Conservation (phyloP, 2,329 filamentous ascomycete genomes). For the Botrytis medusae region DNA sequence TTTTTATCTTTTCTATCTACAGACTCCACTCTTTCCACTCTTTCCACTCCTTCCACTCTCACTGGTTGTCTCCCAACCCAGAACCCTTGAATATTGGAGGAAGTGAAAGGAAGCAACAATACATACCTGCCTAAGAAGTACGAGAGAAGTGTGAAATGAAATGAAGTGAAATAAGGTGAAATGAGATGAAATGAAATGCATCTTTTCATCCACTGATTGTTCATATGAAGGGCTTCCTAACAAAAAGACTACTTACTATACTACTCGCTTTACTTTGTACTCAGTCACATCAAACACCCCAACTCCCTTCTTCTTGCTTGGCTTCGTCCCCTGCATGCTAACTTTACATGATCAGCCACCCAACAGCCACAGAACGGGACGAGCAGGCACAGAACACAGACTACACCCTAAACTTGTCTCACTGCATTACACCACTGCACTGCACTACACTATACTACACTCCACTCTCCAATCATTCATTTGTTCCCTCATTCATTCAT, state of each 20-base stretch:
- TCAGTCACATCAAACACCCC: background rate
- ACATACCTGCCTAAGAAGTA: too few relatives aligned
- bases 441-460: background rate
- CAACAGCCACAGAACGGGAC: conserved; percentile 7
- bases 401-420: conserved; percentile 7
- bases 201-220: background rate
- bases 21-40: background rate
- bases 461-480: background rate
- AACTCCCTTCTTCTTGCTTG: background rate
- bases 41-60: background rate
- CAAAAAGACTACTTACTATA: too few relatives aligned
- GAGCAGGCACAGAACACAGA: background rate
- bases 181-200: background rate
- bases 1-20: background rate
- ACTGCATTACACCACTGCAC: background rate
- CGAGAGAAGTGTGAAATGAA: background rate
- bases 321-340: background rate
- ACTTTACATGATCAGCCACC: background rate
- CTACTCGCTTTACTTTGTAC: background rate
- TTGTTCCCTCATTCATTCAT: background rate
- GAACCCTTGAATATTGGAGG: background rate
- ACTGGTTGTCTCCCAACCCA: too few relatives aligned
- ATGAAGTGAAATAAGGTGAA: background rate
- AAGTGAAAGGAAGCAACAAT: background rate
- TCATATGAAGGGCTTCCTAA: too few relatives aligned